phyloP scores from a whole-genome alignment of 139 green algal genomes.

The Chlorella sp. region DNA sequence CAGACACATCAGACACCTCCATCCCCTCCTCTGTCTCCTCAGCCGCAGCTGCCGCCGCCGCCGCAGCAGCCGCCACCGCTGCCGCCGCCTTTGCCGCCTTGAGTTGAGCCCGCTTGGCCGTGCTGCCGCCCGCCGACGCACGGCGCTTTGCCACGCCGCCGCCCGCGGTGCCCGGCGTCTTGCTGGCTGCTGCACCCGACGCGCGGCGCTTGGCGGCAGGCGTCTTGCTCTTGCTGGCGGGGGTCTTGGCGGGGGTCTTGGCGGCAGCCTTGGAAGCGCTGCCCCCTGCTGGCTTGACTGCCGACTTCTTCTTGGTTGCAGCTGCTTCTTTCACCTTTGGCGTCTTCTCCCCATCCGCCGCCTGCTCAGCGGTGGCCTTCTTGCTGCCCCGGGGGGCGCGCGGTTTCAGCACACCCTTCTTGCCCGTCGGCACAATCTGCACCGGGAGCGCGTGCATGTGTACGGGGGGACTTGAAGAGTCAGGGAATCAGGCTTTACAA shows the following conservation, averaged over 20 bases:
- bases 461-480: no score
- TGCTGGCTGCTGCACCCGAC: background rate
- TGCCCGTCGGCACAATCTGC: no score
- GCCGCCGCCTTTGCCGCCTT: background rate
- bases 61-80: background rate
- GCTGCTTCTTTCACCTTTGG: no score
- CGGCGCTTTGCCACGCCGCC: conserved; percentile 13
- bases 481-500: no score
- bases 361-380: no score
- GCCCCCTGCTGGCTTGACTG: background rate
- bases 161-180: background rate
- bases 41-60: background rate
- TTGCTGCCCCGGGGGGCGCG: no score
- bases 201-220: background rate
- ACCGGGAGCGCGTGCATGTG: no score
- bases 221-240: background rate
- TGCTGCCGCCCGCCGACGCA: background rate
- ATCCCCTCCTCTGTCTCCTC: background rate
- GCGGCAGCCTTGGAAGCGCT: background rate
- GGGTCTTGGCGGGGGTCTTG: background rate
- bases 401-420: no score
- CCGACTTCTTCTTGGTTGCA: no score
- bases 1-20: no score
- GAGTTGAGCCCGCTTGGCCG: background rate
- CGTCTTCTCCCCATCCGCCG: no score